Conservation (phyloP, 805 yeast species). For the Candida montana region DNA sequence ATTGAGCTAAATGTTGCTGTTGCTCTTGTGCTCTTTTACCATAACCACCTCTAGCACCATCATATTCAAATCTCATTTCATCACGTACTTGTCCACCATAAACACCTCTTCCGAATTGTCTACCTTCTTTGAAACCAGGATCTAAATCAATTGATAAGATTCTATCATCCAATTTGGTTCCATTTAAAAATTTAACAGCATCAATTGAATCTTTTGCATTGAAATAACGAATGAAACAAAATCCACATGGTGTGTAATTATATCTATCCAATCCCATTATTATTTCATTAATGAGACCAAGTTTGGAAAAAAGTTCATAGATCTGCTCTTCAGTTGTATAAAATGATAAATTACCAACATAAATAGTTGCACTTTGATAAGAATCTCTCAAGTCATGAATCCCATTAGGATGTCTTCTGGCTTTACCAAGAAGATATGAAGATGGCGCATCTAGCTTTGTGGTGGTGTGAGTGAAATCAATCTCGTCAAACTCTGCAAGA, state of each 20-base stretch:
- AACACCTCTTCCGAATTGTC: slow-evolving; percentile 92
- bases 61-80: slow-evolving; percentile 50
- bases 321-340: slow-evolving; percentile 95
- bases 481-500: slow-evolving; percentile 45
- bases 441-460: slow-evolving; percentile 71
- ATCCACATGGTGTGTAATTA: slow-evolving; percentile 92
- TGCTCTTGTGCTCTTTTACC: slow-evolving; percentile 21
- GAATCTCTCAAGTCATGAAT: slow-evolving; percentile 63
- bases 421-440: slow-evolving; percentile 59
- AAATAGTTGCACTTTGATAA: slow-evolving; percentile 66
- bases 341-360: slow-evolving; percentile 86
- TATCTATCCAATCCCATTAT: slow-evolving; percentile 94
- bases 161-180: slow-evolving; percentile 80
- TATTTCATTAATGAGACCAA: slow-evolving; percentile 69
- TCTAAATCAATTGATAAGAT: slow-evolving; percentile 83
- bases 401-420: slow-evolving; percentile 41
- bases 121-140: slow-evolving; percentile 92
- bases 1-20: not conserved
- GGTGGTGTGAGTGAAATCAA: slow-evolving; percentile 58
- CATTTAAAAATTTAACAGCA: slow-evolving; percentile 77
- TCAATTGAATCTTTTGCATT: slow-evolving; percentile 66
- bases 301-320: slow-evolving; percentile 74
- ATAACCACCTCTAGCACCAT: slow-evolving; percentile 42
- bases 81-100: slow-evolving; percentile 90
- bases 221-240: slow-evolving; percentile 83